Base-by-base conservation (phyloP, 306 rosid genomes). In the Hylodesmum podocarpum region DNA sequence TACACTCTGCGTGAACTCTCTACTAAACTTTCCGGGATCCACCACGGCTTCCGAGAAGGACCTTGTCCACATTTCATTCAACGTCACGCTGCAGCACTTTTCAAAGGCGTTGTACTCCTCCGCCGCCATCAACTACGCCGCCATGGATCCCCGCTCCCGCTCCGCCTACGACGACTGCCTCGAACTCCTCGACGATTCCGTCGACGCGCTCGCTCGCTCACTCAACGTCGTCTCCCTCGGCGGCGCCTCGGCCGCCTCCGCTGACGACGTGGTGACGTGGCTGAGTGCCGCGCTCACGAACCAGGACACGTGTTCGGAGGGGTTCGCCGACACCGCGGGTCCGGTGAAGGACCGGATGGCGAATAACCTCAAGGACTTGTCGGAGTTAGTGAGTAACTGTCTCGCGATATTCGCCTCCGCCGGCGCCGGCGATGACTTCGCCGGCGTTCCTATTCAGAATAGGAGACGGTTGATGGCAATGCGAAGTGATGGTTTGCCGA, bases 271-370 rank as follows among this genome's bases (percentile, higher is more conserved):
- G 39, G 19, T 89, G 70, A 94, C 98, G 34, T 94, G 98, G 98
- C 92, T 94, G 8, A 91, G 97, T 66, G 87, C 96, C 0, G 92
- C 98, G 0, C 86, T 94, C 19, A 94, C 98, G 0, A 91, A 90
- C 66, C 96, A 92, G 36, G 98, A 94, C 89, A 94, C 98, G 19
- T 94, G 98, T 31, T 16, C 78, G 2, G 97, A 87, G 51, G 97
- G 98, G 0, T 81, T 94, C 22, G 55, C 51, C 0, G 92, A 84
- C 51, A 27, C 84, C 2, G 37, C 72, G 50, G 93, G 94, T 14
- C 1, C 28, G 1, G 88, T 90, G 1, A 90, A 86, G 76, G 70
- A 83, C 16, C 84, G 85, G 69, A 81, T 94, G 90, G 47, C 41
- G 0, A 65, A n/a, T 33, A 84, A 69, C 19, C 58, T 91, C 27